phyloP scores from a whole-genome alignment of 768 basidiomycete genomes.

The Russula ochroleuca region DNA sequence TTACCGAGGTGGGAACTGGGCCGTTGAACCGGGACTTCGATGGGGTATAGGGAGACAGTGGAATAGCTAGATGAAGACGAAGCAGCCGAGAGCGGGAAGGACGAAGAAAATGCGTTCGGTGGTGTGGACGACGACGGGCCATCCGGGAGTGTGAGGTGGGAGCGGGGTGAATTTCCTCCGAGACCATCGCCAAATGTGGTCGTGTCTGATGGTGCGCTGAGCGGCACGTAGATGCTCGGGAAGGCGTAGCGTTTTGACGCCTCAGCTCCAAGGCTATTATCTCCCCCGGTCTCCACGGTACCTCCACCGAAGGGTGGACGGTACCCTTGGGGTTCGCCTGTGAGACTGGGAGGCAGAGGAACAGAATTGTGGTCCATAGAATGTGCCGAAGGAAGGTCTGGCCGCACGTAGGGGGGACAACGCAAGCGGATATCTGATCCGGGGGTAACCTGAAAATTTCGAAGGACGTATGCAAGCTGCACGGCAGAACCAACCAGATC shows the following conservation, averaged over 20 bases:
- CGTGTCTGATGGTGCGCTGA: constrained; percentile 9
- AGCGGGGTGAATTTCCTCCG: constrained; percentile 12
- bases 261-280: not conserved
- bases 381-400: constrained; percentile 16
- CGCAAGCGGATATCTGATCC: constrained; percentile 25
- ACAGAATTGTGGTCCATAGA: constrained; percentile 10
- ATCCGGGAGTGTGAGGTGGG: constrained; percentile 11
- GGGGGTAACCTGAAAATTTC: constrained; percentile 26
- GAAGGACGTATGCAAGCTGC: constrained; percentile 54
- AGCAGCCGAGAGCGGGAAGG: constrained; percentile 3
- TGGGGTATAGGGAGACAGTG: constrained; percentile 15
- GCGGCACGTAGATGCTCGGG: constrained; percentile 14
- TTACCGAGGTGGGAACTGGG: constrained; percentile 15
- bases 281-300: constrained; percentile 8
- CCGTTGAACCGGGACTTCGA: constrained; percentile 12
- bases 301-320: constrained; percentile 21
- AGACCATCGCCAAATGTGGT: constrained; percentile 11
- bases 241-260: constrained; percentile 19
- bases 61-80: constrained; percentile 19
- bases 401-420: constrained; percentile 20
- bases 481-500: constrained; percentile 59
- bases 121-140: constrained; percentile 6
- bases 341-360: constrained; percentile 1
- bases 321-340: constrained; percentile 16
- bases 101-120: constrained; percentile 12